Evolutionary conservation across 768 basidiomycete species (phyloP).

Genomic region (Amyloporia xantha): DNA sequence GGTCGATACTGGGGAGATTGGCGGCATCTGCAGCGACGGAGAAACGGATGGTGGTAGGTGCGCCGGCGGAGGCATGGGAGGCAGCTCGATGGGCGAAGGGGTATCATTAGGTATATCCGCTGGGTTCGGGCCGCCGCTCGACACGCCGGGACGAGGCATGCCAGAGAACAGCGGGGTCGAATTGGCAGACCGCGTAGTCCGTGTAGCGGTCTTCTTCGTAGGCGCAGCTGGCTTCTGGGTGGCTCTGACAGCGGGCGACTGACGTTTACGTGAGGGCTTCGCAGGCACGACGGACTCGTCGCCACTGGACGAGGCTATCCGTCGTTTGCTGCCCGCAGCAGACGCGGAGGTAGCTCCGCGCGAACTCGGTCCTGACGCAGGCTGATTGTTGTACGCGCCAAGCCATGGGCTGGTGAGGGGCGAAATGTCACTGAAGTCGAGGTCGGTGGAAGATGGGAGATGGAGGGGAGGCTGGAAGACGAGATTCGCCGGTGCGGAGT

Average conservation of each 20-base stretch:
- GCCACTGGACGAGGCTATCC: conserved; percentile 45
- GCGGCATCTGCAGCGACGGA: background rate
- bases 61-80: conserved; percentile 85
- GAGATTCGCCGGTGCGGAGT: conserved; percentile 68
- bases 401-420: conserved; percentile 81
- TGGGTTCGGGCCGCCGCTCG: conserved; percentile 30
- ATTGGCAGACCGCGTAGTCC: conserved; percentile 44
- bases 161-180: conserved; percentile 48
- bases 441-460: conserved; percentile 41
- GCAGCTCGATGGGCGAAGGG: conserved; percentile 76
- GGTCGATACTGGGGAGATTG: background rate
- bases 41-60: conserved; percentile 27
- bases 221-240: conserved; percentile 23
- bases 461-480: conserved; percentile 45
- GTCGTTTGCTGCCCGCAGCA: conserved; percentile 25
- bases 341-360: conserved; percentile 10
- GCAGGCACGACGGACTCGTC: conserved; percentile 35
- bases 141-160: conserved; percentile 30
- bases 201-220: conserved; percentile 5
- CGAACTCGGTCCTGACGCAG: conserved; percentile 18
- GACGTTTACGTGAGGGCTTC: conserved; percentile 46
- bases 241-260: conserved; percentile 39
- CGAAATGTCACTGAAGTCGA: conserved; percentile 64
- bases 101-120: conserved; percentile 39
- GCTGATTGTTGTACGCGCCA: conserved; percentile 41